Evolutionary conservation across 805 yeast species (phyloP), one percentile per base, ranked within the genome.

Genomic region (Saturnispora mendoncae): DNA sequence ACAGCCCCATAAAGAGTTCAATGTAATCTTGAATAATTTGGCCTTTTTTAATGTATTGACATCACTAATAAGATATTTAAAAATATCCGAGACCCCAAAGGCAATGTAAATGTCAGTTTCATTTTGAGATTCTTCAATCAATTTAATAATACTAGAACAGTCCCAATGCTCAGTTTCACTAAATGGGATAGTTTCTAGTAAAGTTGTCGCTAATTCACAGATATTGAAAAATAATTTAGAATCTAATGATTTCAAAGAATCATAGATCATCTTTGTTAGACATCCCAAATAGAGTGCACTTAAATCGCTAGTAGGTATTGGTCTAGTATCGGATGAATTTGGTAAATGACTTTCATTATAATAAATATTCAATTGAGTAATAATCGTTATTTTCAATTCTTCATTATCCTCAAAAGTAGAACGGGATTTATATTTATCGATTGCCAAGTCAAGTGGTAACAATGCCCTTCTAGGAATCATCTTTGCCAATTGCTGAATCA

Each of bases 401-500:
- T 47, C 46, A 10, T 42, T 46, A 12, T 38, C 15, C 2, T 37
- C 14, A 7, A 50, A 27, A 4, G 36, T 19, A 26, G 41, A 17
- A 29, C 29, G n/a, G 18, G 47, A 14, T 39, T 44, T 18, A 39
- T 41, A 34, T 35, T 46, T 20, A 4, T 42, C 49, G 34, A 49
- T 53, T 0, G 74, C 67, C 49, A 66, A 71, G 45, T 67, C 72
- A 26, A 74, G 51, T 0, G 84, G 82, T 2, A 76, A 52, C 43
- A 73, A 72, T 1, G 84, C 82, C 37, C 83, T 64, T 33, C 72
- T 76, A 0, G 92, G 88, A 6, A 84, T 69, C 38, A 73, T 52
- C 1, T 64, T 65, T n/a, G 81, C 45, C 13, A 84, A 49, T 1
- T 58, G 47, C 17, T 64, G 58, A 6, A 72, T 60, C 4, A 78